Conservation (phyloP, 2,329 filamentous ascomycete genomes). For the Diaporthe humulicola region DNA sequence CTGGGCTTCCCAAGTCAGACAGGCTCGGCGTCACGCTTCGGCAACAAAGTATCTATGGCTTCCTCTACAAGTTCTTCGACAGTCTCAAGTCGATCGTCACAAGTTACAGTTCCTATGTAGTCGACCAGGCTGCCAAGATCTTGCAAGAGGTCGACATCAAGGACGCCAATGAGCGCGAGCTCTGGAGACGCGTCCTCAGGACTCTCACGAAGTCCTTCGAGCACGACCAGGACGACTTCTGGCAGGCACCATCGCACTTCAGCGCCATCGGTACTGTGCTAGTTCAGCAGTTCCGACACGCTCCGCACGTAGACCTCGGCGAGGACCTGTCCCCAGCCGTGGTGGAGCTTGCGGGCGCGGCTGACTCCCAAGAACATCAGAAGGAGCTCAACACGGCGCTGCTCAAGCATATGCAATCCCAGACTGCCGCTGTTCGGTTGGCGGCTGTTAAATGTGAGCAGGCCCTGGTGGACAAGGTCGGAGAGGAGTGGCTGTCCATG, state of each 20-base stretch:
- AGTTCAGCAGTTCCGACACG: slow-evolving; percentile 73
- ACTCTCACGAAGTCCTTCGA: slow-evolving; percentile 83
- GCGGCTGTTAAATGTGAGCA: slow-evolving; percentile 88
- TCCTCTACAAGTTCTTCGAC: slow-evolving; percentile 84
- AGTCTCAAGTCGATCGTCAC: slow-evolving; percentile 95
- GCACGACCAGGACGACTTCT: slow-evolving; percentile 95
- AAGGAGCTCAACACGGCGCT: slow-evolving; percentile 87
- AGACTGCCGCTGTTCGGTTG: slow-evolving; percentile 79
- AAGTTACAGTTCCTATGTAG: slow-evolving; percentile 86
- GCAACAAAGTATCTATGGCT: slow-evolving; percentile 83
- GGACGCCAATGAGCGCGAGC: slow-evolving; percentile 65
- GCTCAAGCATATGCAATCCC: slow-evolving; percentile 82
- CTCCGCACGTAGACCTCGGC: slow-evolving; percentile 56
- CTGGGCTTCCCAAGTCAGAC: slow-evolving; percentile 73
- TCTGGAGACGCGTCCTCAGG: slow-evolving; percentile 79
- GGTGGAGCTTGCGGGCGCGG: slow-evolving; percentile 82
- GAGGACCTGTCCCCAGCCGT: slow-evolving; percentile 79
- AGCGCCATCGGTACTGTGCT: slow-evolving; percentile 77
- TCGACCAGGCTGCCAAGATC: slow-evolving; percentile 79
- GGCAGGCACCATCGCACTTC: slow-evolving; percentile 93
- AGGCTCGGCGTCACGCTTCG: slow-evolving; percentile 69
- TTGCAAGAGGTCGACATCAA: slow-evolving; percentile 62
- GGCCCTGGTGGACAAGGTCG: slow-evolving; percentile 81
- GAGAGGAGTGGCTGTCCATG: slow-evolving; percentile 93
- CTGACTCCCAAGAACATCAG: slow-evolving; percentile 89